Percentiles rank a stretch among this genome's conserved stretches.
Conservation (phyloP, 1,284 basidiomycete species). For the Boletellus deceptivus region DNA sequence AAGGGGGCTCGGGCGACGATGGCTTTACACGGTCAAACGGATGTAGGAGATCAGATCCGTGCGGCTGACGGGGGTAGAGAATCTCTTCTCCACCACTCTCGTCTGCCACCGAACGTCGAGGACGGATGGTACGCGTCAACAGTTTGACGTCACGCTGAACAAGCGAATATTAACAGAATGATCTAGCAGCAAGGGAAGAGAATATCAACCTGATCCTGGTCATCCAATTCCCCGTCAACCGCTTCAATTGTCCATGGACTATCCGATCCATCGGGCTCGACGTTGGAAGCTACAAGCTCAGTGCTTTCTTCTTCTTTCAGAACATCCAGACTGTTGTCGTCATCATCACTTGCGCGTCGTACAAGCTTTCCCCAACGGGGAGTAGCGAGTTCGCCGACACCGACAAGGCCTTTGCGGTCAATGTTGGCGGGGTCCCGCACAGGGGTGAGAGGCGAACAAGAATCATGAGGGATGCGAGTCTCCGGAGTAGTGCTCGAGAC, state of each 20-base stretch:
- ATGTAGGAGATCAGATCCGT: constrained; percentile 34
- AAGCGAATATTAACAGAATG: constrained; percentile 20
- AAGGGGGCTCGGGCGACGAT: constrained; percentile 29
- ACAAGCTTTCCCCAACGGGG: constrained; percentile 76
- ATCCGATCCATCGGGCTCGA: constrained; percentile 52
- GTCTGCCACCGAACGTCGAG: constrained; percentile 62
- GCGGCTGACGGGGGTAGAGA: constrained; percentile 68
- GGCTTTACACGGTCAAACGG: constrained; percentile 36
- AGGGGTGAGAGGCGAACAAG: constrained; percentile 73
- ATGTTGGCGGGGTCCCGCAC: constrained; percentile 77
- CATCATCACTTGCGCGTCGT: constrained; percentile 31
- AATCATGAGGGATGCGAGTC: constrained; percentile 43
- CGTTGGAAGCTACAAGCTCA: constrained; percentile 40
- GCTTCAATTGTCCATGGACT: constrained; percentile 88
- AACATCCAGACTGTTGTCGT: constrained; percentile 28
- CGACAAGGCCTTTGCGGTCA: constrained; percentile 86
- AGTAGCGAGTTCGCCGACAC: constrained; percentile 96
- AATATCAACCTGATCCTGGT: constrained; percentile 55
- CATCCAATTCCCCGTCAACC: constrained; percentile 72
- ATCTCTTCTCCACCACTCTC: constrained; percentile 84
- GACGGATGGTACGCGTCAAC: constrained; percentile 49
- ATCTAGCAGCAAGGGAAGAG: constrained; percentile 3
- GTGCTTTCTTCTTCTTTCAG: constrained; percentile 46
- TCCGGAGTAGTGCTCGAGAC: constrained; percentile 44
- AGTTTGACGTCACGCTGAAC: constrained; percentile 39